A percentile compares a stretch with the other conserved stretches of the same genome.
These are phyloP conservation scores for Suillus brevipes DNA, from an alignment of 768 basidiomycete genomes.

Conservation along the genomic window DNA sequence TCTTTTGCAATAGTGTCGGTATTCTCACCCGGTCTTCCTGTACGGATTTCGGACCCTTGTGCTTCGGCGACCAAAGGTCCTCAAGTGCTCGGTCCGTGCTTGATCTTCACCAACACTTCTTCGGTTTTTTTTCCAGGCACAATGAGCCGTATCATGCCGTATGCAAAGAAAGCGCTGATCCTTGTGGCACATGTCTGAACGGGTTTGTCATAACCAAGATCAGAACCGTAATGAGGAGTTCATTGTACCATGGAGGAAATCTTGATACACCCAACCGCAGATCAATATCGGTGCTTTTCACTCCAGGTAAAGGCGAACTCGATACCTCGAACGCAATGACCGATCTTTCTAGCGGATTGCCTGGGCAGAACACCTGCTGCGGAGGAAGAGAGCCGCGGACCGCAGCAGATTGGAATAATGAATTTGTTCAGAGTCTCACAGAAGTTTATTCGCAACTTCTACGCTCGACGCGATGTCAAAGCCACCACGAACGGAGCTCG, in stretches of 20 bases:
- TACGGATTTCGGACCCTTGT: constrained; percentile 4
- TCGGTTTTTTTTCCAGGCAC: neutral
- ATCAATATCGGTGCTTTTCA: neutral
- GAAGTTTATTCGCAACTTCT: neutral
- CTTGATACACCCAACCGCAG: neutral
- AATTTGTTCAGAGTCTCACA: neutral
- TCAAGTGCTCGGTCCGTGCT: neutral
- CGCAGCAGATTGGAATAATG: neutral
- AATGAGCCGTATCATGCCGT: neutral
- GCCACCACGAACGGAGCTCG: neutral
- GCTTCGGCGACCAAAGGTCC: constrained; percentile 1
- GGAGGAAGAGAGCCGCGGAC: neutral
- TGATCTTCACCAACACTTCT: neutral
- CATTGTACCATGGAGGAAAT: neutral
- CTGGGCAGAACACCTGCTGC: too few relatives aligned
- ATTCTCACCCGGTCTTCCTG: constrained; percentile 4
- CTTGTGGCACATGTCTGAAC: neutral
- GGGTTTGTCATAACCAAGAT: neutral
- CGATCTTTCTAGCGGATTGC: neutral
- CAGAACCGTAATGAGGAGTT: neutral
- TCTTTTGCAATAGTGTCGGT: neutral
- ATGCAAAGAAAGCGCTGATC: neutral
- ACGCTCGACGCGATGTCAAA: too few relatives aligned
- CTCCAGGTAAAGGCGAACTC: neutral
- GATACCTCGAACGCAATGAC: neutral